Evolutionary conservation across 2,329 filamentous ascomycete species (phyloP).

Genomic region (Alternaria dauci): DNA sequence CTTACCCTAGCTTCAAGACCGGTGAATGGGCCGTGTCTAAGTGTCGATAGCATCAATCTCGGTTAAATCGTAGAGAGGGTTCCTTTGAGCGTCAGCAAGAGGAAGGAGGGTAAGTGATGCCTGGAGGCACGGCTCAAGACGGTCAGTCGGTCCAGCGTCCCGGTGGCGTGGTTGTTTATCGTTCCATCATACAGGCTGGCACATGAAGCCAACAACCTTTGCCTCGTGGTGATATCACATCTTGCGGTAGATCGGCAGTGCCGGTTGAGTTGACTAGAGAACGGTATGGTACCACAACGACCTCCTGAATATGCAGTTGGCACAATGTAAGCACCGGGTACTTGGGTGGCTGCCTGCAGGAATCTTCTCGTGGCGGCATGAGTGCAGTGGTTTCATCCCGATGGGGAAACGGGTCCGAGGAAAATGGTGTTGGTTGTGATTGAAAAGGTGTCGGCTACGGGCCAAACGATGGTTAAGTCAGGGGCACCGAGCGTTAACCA

Average conservation of each 20-base stretch:
- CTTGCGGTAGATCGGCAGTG: not conserved
- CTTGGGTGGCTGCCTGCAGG: slow-evolving; percentile 17
- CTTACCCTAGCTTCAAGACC: slow-evolving; percentile 29
- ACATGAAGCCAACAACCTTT: slow-evolving; percentile 3
- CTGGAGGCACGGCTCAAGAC: slow-evolving; percentile 14
- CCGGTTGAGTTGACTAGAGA: not conserved
- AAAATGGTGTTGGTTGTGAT: slow-evolving; percentile 15
- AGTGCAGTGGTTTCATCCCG: slow-evolving; percentile 17
- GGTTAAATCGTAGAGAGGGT: slow-evolving; percentile 25
- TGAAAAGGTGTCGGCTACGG: slow-evolving; percentile 16
- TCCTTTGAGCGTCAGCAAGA: slow-evolving; percentile 4
- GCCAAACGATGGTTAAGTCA: slow-evolving; percentile 12
- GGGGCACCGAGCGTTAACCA: slow-evolving; percentile 19
- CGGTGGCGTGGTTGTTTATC: slow-evolving; percentile 12
- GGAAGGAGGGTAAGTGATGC: not conserved
- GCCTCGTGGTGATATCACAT: not conserved
- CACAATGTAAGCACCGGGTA: slow-evolving; percentile 1
- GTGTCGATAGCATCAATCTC: slow-evolving; percentile 36
- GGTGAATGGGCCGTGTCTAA: slow-evolving; percentile 27
- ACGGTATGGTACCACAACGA: not conserved
- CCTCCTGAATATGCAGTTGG: slow-evolving; percentile 4
- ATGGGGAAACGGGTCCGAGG: slow-evolving; percentile 18
- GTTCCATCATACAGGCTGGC: not conserved
- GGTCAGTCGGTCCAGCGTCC: slow-evolving; percentile 29
- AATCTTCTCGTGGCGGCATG: slow-evolving; percentile 13